Percentiles rank a stretch among this genome's conserved stretches.
phyloP scores from a whole-genome alignment of 305 asterid genomes.

The Fraxinus ornus region DNA sequence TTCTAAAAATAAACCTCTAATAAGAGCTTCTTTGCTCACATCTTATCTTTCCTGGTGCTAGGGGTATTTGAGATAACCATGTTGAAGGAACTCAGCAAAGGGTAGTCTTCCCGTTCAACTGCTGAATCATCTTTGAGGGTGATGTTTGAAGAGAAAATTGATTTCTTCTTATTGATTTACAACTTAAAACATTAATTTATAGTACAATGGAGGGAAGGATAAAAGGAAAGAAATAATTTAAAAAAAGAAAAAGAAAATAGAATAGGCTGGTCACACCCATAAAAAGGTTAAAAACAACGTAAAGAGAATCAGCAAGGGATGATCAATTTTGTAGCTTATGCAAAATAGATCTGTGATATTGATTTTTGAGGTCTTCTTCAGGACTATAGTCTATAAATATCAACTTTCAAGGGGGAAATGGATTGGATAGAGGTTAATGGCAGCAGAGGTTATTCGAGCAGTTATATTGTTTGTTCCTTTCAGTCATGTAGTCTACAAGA shows the following conservation, averaged over 20 bases:
- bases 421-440: not conserved
- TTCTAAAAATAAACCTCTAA: too few species aligned
- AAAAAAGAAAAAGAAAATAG: not conserved
- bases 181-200: too few species aligned
- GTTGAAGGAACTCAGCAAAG: not conserved
- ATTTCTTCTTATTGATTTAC: too few species aligned
- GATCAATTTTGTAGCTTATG: not conserved
- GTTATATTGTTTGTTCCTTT: not conserved
- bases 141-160: too few species aligned
- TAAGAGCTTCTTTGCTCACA: not conserved
- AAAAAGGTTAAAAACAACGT: not conserved
- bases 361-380: not conserved
- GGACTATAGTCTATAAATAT: not conserved
- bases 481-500: not conserved
- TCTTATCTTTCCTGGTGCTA: not conserved
- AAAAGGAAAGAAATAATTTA: too few species aligned
- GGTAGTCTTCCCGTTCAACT: not conserved
- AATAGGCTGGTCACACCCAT: not conserved
- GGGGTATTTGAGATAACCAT: not conserved
- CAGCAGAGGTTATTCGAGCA: not conserved
- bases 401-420: not conserved
- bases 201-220: too few species aligned
- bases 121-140: not conserved
- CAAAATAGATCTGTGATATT: not conserved
- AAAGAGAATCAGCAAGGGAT: constrained; percentile 11